These are phyloP conservation scores for Xylaria sp. DNA, from an alignment of 2,329 filamentous ascomycete genomes.

Conservation along the genomic window DNA sequence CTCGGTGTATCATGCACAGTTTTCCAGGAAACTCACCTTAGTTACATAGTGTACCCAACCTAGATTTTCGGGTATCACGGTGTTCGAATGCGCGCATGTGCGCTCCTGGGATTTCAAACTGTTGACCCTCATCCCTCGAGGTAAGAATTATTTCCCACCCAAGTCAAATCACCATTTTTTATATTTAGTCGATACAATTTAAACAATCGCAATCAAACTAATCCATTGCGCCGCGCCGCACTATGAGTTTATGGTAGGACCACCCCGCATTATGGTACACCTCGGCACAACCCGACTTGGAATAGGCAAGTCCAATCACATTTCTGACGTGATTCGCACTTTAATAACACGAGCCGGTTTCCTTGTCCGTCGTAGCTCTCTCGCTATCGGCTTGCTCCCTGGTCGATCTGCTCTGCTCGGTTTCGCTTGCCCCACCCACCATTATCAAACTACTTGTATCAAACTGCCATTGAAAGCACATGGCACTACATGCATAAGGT, in stretches of 20 bases:
- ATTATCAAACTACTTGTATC: neutral
- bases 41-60: too few species aligned
- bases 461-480: neutral
- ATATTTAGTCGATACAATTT: neutral
- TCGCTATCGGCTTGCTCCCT: neutral
- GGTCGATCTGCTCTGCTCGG: neutral
- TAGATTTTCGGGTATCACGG: too few species aligned
- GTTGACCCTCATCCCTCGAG: neutral
- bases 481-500: neutral
- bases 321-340: neutral
- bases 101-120: neutral
- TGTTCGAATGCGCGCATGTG: neutral
- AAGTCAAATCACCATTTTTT: neutral
- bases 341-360: conserved; percentile 17
- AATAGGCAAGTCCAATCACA: neutral
- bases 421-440: neutral
- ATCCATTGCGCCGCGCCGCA: neutral
- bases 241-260: conserved; percentile 2
- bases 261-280: conserved; percentile 15
- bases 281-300: conserved; percentile 24
- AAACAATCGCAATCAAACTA: neutral
- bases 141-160: neutral
- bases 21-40: neutral
- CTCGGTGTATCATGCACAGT: neutral
- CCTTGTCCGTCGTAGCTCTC: conserved; percentile 20